Evolutionary conservation across 306 rosid species (phyloP), one percentile per base, ranked within the genome.

Genomic region (Inga laurina): DNA sequence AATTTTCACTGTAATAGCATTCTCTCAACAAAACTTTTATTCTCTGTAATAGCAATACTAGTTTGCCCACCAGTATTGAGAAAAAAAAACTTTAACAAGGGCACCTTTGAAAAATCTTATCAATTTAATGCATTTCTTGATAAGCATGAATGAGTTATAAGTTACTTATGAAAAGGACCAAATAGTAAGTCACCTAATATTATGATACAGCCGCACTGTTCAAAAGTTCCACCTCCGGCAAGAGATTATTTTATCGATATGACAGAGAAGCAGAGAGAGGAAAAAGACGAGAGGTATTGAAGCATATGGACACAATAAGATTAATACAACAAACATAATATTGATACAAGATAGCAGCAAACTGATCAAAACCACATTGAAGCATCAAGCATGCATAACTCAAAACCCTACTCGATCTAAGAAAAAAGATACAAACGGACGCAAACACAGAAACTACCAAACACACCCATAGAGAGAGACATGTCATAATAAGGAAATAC

Each of bases 331-430:
- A 61, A 81, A 21, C 74, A 52, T 77, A 74, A 27, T 65, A 77
- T 59, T 81, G 27, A 59, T 75, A 46, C 69, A 56, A 37, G 68
- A 74, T 3, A 52, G 11, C 9, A 16, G 61, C 8, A 9, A 67
- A 35, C 67, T 72, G 10, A 52, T 16, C 15, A 34, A 73, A 73
- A 73, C 39, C 44, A 2, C 64, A 77, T 8, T 69, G 79, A 48
- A 48, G 84, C 75, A 78, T 74, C 19, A 49, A 14, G 81, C 78
- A 78, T 46, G 75, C 79, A 72, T 34, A 76, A 22, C 21, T 43
- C 75, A 70, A 32, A 32, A 68, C 68, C 57, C 75, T 78, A 66
- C 51, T 15, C 30, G 30, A 27, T 27, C 56, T 8, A 32, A 65
- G 19, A 14, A 27, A 10, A 65, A 65, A 34, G 61, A 82, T 62